phyloP scores from a whole-genome alignment of 139 green algal genomes.

The Coelastrella sp. region DNA sequence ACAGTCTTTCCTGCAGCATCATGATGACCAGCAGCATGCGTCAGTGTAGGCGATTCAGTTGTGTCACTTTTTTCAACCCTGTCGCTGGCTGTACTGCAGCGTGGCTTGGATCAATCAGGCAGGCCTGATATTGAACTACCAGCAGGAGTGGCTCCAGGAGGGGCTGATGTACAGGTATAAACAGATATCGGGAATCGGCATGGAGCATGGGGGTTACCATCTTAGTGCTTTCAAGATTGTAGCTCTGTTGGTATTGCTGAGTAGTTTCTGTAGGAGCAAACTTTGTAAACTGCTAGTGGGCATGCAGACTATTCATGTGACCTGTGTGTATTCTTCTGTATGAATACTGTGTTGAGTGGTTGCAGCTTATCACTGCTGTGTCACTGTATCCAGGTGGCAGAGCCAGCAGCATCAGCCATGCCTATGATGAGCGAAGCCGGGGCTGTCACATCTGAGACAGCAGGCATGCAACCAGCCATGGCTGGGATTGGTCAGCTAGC shows the following conservation, averaged over 20 bases:
- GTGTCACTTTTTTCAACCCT: not conserved
- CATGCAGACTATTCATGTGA: no score
- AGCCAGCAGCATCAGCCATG: not conserved
- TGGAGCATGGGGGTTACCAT: no score
- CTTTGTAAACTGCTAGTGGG: no score
- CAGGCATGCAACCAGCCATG: constrained; percentile 1
- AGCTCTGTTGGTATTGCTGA: no score
- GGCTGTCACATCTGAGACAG: not conserved
- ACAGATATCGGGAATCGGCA: no score
- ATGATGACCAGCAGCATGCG: no score
- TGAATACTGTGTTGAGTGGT: no score
- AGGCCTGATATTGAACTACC: constrained; percentile 9
- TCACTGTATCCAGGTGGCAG: not conserved
- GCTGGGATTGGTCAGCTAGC: not conserved
- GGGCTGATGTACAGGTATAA: not conserved
- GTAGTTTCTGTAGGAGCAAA: no score
- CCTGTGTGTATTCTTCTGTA: no score
- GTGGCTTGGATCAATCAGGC: constrained; percentile 23
- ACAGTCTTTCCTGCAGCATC: not conserved
- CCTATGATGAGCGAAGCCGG: not conserved
- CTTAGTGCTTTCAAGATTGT: no score
- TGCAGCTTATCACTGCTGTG: not conserved
- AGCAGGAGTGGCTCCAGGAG: not conserved
- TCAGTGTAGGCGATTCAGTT: no score
- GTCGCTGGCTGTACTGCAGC: not conserved